Evolutionary conservation across 768 basidiomycete genomes (phyloP).

Genomic region (Pulveroboletus sp.): DNA sequence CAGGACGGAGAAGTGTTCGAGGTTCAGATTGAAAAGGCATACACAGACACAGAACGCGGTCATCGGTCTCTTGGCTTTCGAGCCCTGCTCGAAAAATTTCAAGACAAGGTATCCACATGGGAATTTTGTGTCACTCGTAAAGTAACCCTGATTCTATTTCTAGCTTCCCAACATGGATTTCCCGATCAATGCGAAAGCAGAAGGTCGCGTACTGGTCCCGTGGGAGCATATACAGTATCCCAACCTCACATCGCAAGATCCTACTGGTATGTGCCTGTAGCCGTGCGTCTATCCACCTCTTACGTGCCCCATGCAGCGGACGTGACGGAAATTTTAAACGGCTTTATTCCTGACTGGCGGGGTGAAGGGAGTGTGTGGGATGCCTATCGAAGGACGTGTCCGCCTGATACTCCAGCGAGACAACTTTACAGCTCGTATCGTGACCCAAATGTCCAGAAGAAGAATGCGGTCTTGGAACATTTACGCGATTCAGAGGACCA

Average conservation of each 20-base stretch:
- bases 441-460: slow-evolving; percentile 33
- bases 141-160: background rate
- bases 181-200: slow-evolving; percentile 89
- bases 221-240: slow-evolving; percentile 80
- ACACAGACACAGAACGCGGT: slow-evolving; percentile 65
- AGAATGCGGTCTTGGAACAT: slow-evolving; percentile 27
- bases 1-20: slow-evolving; percentile 59
- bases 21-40: slow-evolving; percentile 52
- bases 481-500: slow-evolving; percentile 44
- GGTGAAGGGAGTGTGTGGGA: slow-evolving; percentile 90
- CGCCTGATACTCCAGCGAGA: slow-evolving; percentile 76
- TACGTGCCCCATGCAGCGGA: slow-evolving; percentile 35
- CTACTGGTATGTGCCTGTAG: slow-evolving; percentile 25
- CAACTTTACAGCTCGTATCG: slow-evolving; percentile 80
- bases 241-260: slow-evolving; percentile 56
- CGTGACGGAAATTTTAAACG: slow-evolving; percentile 53
- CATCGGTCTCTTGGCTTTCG: slow-evolving; percentile 78
- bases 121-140: background rate
- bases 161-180: slow-evolving; percentile 94
- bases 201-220: slow-evolving; percentile 89
- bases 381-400: slow-evolving; percentile 88
- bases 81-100: slow-evolving; percentile 71
- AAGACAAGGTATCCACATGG: slow-evolving; percentile 45
- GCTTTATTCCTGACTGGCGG: slow-evolving; percentile 82
- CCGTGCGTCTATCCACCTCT: background rate